A percentile compares a stretch with the other conserved stretches of the same genome.
phyloP scores from a whole-genome alignment of 257 asterid species.

The Prunella vulgaris region DNA sequence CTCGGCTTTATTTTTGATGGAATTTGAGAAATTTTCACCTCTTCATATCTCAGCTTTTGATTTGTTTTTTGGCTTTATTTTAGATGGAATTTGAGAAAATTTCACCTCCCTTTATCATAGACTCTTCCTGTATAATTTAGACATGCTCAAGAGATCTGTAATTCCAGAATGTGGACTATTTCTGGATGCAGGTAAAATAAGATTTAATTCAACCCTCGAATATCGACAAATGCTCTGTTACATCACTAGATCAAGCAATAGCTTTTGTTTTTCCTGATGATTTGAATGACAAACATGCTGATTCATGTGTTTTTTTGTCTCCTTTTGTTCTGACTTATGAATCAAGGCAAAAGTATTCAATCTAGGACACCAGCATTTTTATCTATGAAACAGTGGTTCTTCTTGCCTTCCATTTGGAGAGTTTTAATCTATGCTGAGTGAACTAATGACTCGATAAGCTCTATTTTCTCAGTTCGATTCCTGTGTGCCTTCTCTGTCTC shows the following conservation, averaged over 20 bases:
- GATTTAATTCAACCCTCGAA: conserved; percentile 8
- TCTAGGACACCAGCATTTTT: neutral
- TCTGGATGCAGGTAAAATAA: conserved; percentile 30
- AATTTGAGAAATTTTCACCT: no score
- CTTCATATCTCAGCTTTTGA: conserved; percentile 11
- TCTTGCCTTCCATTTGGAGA: neutral
- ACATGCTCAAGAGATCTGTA: conserved; percentile 21
- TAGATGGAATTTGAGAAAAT: neutral
- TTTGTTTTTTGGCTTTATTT: neutral
- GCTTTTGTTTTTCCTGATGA: neutral
- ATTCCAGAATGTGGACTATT: conserved; percentile 19
- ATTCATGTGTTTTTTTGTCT: neutral
- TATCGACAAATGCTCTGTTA: conserved; percentile 5
- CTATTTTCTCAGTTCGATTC: no score
- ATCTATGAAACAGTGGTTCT: neutral
- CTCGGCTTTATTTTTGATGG: neutral
- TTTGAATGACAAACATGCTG: neutral
- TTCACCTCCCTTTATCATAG: neutral
- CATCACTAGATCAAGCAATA: conserved; percentile 13
- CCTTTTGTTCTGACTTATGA: neutral
- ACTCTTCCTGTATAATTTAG: conserved; percentile 12
- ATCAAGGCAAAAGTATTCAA: neutral
- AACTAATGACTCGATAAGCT: no score
- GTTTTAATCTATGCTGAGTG: neutral
- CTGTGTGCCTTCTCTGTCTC: no score